Evolutionary conservation across 1,284 basidiomycete genomes (phyloP).

Genomic region (Apiotrichum gamsii): DNA sequence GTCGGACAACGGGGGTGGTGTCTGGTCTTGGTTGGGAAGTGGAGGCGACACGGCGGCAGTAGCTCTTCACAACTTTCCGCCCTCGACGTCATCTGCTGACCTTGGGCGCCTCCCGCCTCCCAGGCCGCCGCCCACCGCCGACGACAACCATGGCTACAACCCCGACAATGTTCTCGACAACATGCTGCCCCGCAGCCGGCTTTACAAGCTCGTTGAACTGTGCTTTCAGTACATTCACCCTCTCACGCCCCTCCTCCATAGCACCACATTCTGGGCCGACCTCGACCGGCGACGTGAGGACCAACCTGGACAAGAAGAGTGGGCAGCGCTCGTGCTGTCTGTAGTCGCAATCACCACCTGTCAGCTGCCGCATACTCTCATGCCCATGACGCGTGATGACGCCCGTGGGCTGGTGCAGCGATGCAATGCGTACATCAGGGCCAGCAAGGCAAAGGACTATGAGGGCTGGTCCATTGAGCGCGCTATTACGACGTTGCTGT

Average conservation of each 20-base stretch:
- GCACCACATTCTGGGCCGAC: conserved; percentile 72
- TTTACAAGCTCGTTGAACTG: conserved; percentile 57
- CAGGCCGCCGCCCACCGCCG: too few species aligned
- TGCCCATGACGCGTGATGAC: conserved; percentile 11
- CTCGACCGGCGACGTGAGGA: conserved; percentile 66
- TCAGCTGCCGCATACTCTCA: conserved; percentile 19
- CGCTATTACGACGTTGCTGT: not conserved
- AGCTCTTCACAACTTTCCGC: too few species aligned
- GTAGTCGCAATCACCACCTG: conserved; percentile 73
- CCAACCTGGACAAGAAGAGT: conserved; percentile 55
- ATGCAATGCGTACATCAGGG: conserved; percentile 5
- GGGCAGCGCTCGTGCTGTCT: conserved; percentile 77
- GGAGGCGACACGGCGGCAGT: not conserved
- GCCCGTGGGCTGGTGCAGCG: conserved; percentile 11
- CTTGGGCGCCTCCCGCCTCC: too few species aligned
- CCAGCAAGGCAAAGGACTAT: conserved; percentile 3
- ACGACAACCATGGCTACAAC: conserved; percentile 9
- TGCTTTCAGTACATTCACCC: conserved; percentile 84
- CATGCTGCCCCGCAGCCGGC: conserved; percentile 27
- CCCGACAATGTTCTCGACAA: conserved; percentile 31
- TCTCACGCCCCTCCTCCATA: conserved; percentile 55
- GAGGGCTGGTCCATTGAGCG: conserved; percentile 6
- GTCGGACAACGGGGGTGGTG: too few species aligned
- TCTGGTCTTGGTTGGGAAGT: too few species aligned
- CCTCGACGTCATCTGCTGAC: too few species aligned